Conservation (phyloP, 192 early-diverging fungal genomes). For the Mycoemilia scoparia region DNA sequence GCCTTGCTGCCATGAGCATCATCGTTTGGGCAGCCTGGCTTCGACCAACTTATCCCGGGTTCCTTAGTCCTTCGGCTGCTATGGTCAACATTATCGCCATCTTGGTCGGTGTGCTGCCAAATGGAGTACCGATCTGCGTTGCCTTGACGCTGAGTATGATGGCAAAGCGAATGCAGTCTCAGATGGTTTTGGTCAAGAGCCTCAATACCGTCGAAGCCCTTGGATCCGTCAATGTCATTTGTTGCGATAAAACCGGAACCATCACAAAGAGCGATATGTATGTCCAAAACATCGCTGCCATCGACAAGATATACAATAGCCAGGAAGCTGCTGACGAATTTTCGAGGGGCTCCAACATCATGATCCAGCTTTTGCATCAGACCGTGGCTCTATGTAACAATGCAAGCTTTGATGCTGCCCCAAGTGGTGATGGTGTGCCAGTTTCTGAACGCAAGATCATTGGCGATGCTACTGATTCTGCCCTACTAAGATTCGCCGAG, state of each 20-base stretch:
- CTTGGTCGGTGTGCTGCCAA: conserved; percentile 58
- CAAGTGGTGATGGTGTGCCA: conserved; percentile 22
- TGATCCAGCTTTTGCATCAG: conserved; percentile 19
- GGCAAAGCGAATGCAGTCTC: conserved; percentile 54
- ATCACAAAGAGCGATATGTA: conserved; percentile 66
- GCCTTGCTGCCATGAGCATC: conserved; percentile 28
- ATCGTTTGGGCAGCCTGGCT: conserved; percentile 38
- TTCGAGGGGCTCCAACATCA: too few relatives aligned
- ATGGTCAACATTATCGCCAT: conserved; percentile 40
- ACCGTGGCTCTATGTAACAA: conserved; percentile 43
- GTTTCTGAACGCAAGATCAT: conserved; percentile 35
- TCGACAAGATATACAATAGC: too few relatives aligned
- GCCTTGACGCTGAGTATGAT: conserved; percentile 58
- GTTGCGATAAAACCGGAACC: conserved; percentile 87
- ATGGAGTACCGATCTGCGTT: conserved; percentile 63
- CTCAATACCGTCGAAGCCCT: conserved; percentile 79
- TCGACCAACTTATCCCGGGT: conserved; percentile 32
- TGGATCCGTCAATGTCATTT: conserved; percentile 56
- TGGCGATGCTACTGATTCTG: conserved; percentile 79
- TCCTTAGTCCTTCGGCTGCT: conserved; percentile 29
- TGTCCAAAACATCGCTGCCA: conserved; percentile 21
- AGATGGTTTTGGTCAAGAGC: conserved; percentile 57
- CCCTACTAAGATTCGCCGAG: conserved; percentile 50
- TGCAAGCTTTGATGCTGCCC: conserved; percentile 37
- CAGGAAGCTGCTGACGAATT: too few relatives aligned